Base-by-base conservation (phyloP, 2,329 filamentous ascomycete species). In the Colletotrichum incanum region DNA sequence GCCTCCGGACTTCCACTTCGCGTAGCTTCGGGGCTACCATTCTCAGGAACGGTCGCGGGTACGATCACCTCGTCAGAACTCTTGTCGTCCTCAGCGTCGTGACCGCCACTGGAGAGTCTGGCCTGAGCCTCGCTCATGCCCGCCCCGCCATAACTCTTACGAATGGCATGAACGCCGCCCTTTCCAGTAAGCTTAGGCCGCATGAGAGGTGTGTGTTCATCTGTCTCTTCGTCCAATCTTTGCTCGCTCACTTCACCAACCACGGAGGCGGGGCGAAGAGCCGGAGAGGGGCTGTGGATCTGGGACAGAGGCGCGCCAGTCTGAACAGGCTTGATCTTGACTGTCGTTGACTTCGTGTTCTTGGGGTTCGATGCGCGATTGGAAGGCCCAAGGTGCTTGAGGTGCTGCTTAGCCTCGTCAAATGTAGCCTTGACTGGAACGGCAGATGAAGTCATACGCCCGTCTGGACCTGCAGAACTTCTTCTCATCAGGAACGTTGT, bases 331-430 rank as follows among this genome's bases (percentile, higher is more conserved):
- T 93, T 93, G 76, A 93, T 91, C 80, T 93, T 93, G 76, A 93
- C 91, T 0, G 91, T 88, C 23, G 89, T 88, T 23, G 88, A 89
- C 23, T 87, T 86, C 1, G 90, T 92, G 68, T 86, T 87, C 79
- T 88, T 90, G 1, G 91, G 91, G 67, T 91, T 90, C 20, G 88
- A 87, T 7, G 91, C 91, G 26, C 88, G 87, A 77, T 93, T 93
- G 1, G 91, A 92, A 0, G 91, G 91, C 0, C 91, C 91, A 0
- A 93, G 87, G 73, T 90, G 87, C 74, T 90, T 91, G 55, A 93
- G 83, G 75, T 92, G 89, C 76, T 90, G 86, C 76, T 86, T 87
- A 83, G 92, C 89, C 63, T 93, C 90, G 63, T 89, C 86, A 39
- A 91, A 83, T 63, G 90, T 92, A 6, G 89, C 87, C 75, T 90